A percentile compares a stretch with the other conserved stretches of the same genome.
Conservation (phyloP, 2,329 filamentous ascomycete species). For the Leptographium flavum region DNA sequence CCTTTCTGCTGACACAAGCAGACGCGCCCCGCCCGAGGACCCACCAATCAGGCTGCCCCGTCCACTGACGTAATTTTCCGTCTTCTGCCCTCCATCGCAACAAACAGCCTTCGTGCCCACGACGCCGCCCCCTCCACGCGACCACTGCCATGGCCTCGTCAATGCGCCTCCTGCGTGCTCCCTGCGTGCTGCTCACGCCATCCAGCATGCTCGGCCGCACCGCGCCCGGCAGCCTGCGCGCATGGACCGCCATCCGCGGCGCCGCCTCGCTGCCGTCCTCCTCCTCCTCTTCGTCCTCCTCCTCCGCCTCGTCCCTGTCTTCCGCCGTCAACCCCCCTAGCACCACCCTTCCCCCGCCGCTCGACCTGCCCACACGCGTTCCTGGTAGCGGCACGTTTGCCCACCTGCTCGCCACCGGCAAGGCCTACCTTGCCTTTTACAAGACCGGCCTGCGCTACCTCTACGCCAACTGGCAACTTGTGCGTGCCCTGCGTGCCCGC, state of each 20-base stretch:
- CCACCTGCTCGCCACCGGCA: slow-evolving; percentile 50
- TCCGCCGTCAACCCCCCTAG: slow-evolving; percentile 47
- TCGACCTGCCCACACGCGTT: slow-evolving; percentile 45
- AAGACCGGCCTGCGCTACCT: slow-evolving; percentile 69
- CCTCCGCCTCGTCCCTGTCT: slow-evolving; percentile 1
- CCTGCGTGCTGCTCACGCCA: neutral
- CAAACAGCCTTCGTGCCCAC: too few species aligned
- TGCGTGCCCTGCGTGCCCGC: slow-evolving; percentile 14
- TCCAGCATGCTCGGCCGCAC: neutral
- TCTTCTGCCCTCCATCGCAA: too few species aligned
- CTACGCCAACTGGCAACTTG: slow-evolving; percentile 38
- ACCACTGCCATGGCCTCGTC: too few species aligned
- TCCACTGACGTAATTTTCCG: neutral
- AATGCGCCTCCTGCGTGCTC: neutral
- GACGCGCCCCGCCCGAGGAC: too few species aligned
- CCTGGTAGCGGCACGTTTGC: slow-evolving; percentile 27
- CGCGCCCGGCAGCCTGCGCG: neutral
- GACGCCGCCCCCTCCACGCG: too few species aligned
- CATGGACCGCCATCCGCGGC: neutral
- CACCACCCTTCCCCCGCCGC: slow-evolving; percentile 56
- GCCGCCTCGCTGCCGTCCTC: neutral
- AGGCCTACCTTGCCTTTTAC: slow-evolving; percentile 74
- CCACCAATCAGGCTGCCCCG: too few species aligned
- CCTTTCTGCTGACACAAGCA: too few species aligned
- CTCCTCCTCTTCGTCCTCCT: neutral